A percentile compares a stretch with the other conserved stretches of the same genome.
Conservation (phyloP, 2,329 filamentous ascomycete species). For the Paecilomyces sp. region DNA sequence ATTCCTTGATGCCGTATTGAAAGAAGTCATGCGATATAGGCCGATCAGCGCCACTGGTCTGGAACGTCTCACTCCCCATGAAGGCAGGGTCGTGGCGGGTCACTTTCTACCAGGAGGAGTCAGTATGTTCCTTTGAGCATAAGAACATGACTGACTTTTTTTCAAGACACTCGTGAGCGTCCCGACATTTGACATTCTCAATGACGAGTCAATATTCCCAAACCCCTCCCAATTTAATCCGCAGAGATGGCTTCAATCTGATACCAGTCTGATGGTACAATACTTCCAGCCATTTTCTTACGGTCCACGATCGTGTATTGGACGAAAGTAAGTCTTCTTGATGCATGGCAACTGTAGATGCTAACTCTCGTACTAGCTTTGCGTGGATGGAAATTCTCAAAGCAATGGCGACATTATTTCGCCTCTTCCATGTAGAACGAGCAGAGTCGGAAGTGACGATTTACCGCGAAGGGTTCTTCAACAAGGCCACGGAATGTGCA, state of each 20-base stretch:
- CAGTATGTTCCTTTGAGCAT: not conserved
- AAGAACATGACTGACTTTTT: no score
- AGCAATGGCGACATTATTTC: conserved; percentile 2
- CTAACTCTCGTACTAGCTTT: not conserved
- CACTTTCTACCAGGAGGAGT: conserved; percentile 3
- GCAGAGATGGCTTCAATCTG: not conserved
- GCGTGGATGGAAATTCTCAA: conserved; percentile 8
- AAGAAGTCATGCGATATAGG: conserved; percentile 6
- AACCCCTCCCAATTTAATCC: no score
- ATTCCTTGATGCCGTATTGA: conserved; percentile 5
- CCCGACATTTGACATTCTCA: no score
- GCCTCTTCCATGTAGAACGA: conserved; percentile 1
- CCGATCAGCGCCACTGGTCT: conserved; percentile 6
- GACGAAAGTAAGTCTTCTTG: conserved; percentile 2
- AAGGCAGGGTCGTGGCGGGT: conserved; percentile 1
- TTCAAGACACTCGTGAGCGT: no score
- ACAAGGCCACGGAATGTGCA: conserved; percentile 5
- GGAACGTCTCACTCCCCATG: conserved; percentile 3
- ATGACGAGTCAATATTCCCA: no score
- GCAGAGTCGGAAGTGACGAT: not conserved
- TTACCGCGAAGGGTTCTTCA: conserved; percentile 4
- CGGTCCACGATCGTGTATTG: conserved; percentile 4
- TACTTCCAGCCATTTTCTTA: conserved; percentile 5
- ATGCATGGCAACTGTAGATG: no score
- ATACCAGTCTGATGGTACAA: not conserved